These are phyloP conservation scores for Trichoderma atrobrunneum DNA, from an alignment of 2,329 filamentous ascomycete genomes.

Conservation along the genomic window DNA sequence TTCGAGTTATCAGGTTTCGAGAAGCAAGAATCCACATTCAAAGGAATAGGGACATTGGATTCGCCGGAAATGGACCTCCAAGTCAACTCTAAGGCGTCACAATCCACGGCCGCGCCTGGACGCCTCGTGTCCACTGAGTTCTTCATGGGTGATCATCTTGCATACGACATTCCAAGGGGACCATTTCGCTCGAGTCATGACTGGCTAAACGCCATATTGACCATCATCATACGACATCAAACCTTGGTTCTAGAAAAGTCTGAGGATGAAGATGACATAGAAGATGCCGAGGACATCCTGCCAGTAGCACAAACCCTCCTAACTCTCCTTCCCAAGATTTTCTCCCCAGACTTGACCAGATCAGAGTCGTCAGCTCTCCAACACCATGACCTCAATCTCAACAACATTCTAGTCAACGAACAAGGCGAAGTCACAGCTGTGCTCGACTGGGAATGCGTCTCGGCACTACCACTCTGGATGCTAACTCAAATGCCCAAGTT, in stretches of 20 bases:
- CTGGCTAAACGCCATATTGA: not conserved
- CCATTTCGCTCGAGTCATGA: not conserved
- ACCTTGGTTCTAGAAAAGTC: not conserved
- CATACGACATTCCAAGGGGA: not conserved
- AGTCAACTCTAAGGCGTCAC: not conserved
- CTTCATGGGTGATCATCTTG: not conserved
- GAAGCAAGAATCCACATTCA: not conserved
- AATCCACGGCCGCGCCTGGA: not conserved
- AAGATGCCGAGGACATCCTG: not conserved
- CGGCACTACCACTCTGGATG: not conserved
- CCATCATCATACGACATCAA: not conserved
- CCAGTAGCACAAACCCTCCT: not conserved
- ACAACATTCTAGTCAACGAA: not conserved
- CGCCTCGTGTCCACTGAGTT: not conserved
- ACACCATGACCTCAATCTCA: not conserved
- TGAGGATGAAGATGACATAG: not conserved
- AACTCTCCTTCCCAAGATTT: not conserved
- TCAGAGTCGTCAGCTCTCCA: not conserved
- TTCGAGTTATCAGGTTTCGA: not conserved
- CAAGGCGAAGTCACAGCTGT: not conserved
- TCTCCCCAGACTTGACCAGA: not conserved
- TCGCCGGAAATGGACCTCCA: not conserved
- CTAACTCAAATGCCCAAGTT: not conserved
- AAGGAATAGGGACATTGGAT: not conserved
- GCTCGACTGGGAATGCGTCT: not conserved